Evolutionary conservation across 1,139 yeast genomes (phyloP).

Genomic region (Pichia sp.): DNA sequence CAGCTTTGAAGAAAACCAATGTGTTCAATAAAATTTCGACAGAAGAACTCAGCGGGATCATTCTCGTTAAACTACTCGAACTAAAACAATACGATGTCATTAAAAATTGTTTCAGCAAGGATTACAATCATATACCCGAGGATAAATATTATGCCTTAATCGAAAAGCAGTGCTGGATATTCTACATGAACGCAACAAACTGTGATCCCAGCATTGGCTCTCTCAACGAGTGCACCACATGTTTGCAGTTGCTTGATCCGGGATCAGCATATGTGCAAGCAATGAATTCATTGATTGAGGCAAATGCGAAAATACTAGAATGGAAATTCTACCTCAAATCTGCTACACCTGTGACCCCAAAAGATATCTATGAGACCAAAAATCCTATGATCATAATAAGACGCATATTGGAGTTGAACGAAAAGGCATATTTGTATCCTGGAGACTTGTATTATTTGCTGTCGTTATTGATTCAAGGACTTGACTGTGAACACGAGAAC

Average conservation of each 20-base stretch:
- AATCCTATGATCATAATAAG: constrained; percentile 31
- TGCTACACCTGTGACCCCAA: constrained; percentile 35
- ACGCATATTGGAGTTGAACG: constrained; percentile 49
- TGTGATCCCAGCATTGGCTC: constrained; percentile 44
- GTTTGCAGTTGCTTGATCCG: constrained; percentile 33
- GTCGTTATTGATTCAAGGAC: constrained; percentile 33
- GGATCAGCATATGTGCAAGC: constrained; percentile 29
- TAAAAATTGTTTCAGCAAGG: constrained; percentile 17
- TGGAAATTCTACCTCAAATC: constrained; percentile 31
- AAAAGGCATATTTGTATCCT: constrained; percentile 43
- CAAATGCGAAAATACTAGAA: constrained; percentile 28
- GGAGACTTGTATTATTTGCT: constrained; percentile 38
- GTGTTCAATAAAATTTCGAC: constrained; percentile 25
- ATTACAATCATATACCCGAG: constrained; percentile 15
- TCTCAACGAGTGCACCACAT: constrained; percentile 35
- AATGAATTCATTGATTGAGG: constrained; percentile 33
- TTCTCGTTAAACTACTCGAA: constrained; percentile 36
- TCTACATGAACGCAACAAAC: constrained; percentile 42
- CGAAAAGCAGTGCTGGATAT: constrained; percentile 44
- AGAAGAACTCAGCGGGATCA: constrained; percentile 28
- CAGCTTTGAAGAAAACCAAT: constrained; percentile 27
- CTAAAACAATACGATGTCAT: constrained; percentile 33
- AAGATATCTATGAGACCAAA: constrained; percentile 27
- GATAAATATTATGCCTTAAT: constrained; percentile 17
- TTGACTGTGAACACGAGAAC: constrained; percentile 18